These are phyloP conservation scores for Spergularia marina DNA, from an alignment of 148 eudicot genomes.

Conservation along the genomic window DNA sequence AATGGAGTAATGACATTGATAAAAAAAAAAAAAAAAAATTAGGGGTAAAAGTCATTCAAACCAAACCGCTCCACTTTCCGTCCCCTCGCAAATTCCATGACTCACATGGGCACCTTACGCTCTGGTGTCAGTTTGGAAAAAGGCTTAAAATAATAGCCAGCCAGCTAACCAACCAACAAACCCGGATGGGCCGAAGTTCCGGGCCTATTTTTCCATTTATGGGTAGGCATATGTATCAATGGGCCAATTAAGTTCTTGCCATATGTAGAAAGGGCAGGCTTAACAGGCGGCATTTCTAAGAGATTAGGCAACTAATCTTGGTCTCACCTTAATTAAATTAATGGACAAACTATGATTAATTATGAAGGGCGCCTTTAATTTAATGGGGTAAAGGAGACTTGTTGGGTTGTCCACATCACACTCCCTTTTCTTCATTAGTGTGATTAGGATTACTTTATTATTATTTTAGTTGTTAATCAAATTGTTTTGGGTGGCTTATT, in stretches of 20 bases:
- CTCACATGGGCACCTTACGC: slow-evolving; percentile 16
- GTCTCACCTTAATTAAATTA: slow-evolving; percentile 17
- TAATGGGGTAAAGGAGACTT: not conserved
- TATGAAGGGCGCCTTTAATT: not conserved
- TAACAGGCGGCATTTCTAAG: slow-evolving; percentile 7
- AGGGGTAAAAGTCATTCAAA: not conserved
- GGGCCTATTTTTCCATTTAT: slow-evolving; percentile 22
- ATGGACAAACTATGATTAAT: slow-evolving; percentile 22
- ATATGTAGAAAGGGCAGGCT: not conserved
- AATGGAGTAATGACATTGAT: too few species aligned
- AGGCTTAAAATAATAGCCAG: slow-evolving; percentile 1
- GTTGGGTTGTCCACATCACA: slow-evolving; percentile 22
- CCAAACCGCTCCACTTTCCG: not conserved
- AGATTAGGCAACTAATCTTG: slow-evolving; percentile 30
- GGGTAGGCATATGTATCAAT: not conserved
- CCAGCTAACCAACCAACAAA: slow-evolving; percentile 20
- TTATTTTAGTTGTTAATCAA: not conserved
- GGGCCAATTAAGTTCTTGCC: not conserved
- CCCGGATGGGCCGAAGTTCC: not conserved
- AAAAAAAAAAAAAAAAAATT: too few species aligned
- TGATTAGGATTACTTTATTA: not conserved
- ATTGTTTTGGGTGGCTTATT: slow-evolving; percentile 9
- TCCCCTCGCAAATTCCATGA: slow-evolving; percentile 1
- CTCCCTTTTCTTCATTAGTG: slow-evolving; percentile 2
- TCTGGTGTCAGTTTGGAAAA: slow-evolving; percentile 16